Conservation (phyloP, 164 flowering plant species). For the Vitis rupestris region DNA sequence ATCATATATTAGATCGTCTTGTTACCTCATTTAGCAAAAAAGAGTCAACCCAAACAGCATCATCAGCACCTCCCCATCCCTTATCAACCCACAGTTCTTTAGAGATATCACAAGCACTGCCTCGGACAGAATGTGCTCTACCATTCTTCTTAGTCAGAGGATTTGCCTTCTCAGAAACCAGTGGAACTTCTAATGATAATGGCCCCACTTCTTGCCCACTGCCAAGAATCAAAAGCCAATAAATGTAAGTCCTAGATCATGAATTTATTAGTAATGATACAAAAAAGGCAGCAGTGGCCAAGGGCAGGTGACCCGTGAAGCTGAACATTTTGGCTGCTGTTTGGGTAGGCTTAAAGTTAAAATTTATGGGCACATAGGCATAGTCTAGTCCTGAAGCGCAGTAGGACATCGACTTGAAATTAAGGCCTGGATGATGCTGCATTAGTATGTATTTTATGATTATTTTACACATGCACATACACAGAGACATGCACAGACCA, state of each 20-base stretch:
- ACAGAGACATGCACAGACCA: too few relatives aligned
- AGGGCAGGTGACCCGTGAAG: too few relatives aligned
- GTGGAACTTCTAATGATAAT: constrained; percentile 36
- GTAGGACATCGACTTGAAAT: too few relatives aligned
- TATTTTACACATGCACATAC: too few relatives aligned
- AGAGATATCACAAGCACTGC: constrained; percentile 16
- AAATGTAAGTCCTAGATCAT: background rate
- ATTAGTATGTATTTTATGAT: too few relatives aligned
- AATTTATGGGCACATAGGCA: too few relatives aligned
- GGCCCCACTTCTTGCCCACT: constrained; percentile 73
- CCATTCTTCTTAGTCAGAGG: constrained; percentile 15
- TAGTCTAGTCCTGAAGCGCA: too few relatives aligned
- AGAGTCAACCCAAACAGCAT: constrained; percentile 29
- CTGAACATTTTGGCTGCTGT: too few relatives aligned
- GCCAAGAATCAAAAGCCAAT: constrained; percentile 20
- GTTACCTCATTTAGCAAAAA: constrained; percentile 47
- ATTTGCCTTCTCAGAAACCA: constrained; percentile 8
- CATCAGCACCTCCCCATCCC: constrained; percentile 12
- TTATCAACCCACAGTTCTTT: constrained; percentile 17
- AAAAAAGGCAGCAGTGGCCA: background rate
- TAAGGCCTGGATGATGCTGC: too few relatives aligned
- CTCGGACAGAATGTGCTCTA: constrained; percentile 21
- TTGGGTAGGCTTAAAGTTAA: too few relatives aligned
- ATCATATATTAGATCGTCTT: background rate
- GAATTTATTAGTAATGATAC: background rate